phyloP scores from a whole-genome alignment of 2,329 filamentous ascomycete species.

The Cladosporium colombiae region DNA sequence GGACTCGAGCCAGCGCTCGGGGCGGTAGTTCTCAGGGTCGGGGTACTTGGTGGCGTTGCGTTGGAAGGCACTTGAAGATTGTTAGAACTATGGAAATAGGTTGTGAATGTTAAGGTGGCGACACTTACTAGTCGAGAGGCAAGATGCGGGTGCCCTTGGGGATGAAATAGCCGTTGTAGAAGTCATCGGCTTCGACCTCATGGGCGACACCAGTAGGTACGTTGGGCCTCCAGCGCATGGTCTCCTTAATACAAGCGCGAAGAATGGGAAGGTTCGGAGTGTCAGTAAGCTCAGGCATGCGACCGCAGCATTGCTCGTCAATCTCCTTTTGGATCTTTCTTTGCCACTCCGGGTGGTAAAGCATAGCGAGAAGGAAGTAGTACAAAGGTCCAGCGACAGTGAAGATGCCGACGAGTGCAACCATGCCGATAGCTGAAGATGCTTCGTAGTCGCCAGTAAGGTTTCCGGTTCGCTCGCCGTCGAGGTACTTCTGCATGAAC shows the following conservation, averaged over 20 bases:
- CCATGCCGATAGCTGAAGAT: slow-evolving; percentile 39
- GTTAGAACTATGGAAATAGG: neutral
- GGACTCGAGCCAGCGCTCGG: slow-evolving; percentile 64
- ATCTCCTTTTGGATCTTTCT: slow-evolving; percentile 48
- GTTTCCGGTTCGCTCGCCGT: slow-evolving; percentile 40
- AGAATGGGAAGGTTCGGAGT: slow-evolving; percentile 36
- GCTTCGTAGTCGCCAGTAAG: slow-evolving; percentile 40
- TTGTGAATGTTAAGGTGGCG: neutral
- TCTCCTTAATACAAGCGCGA: slow-evolving; percentile 39
- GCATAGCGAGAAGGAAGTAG: slow-evolving; percentile 44
- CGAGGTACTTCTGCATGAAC: slow-evolving; percentile 46
- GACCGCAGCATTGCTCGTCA: slow-evolving; percentile 46
- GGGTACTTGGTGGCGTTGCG: slow-evolving; percentile 62
- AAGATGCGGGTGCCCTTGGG: slow-evolving; percentile 55
- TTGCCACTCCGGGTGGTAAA: slow-evolving; percentile 53
- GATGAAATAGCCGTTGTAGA: slow-evolving; percentile 56
- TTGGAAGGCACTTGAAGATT: slow-evolving; percentile 52
- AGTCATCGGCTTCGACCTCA: slow-evolving; percentile 53
- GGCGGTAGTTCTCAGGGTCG: slow-evolving; percentile 63
- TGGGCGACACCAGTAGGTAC: slow-evolving; percentile 59
- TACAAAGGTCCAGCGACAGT: slow-evolving; percentile 36
- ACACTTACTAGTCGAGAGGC: slow-evolving; percentile 52
- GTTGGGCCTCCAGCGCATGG: slow-evolving; percentile 50
- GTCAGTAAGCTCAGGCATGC: slow-evolving; percentile 45
- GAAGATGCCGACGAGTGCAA: slow-evolving; percentile 40